Percentiles rank a stretch among this genome's conserved stretches.
Conservation (phyloP, 305 asterid genomes). For the Rubia balearica region DNA sequence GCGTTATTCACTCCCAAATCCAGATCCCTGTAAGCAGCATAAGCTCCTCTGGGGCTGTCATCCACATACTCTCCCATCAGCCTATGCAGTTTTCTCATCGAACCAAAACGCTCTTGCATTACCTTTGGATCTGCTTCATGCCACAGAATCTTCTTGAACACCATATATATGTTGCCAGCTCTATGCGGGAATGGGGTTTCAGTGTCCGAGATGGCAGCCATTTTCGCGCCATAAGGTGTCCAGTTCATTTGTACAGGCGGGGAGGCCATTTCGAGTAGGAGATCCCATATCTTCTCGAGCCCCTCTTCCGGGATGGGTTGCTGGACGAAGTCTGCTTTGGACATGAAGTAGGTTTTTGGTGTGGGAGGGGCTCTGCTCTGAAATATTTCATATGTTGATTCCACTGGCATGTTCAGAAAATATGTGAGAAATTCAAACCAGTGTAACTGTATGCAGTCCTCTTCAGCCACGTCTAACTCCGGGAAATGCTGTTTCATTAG, state of each 20-base stretch:
- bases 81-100: conserved; percentile 16
- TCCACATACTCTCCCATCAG: conserved; percentile 14
- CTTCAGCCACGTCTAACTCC: conserved; percentile 5
- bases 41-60: conserved; percentile 13
- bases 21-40: conserved; percentile 19
- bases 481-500: conserved; percentile 14
- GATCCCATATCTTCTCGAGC: conserved; percentile 18
- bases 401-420: conserved; percentile 7
- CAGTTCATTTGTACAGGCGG: conserved; percentile 4
- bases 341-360: conserved; percentile 12
- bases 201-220: conserved; percentile 18
- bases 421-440: conserved; percentile 11
- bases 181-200: conserved; percentile 18
- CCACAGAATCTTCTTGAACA: conserved; percentile 14
- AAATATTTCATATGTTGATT: conserved; percentile 1
- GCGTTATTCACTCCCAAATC: conserved; percentile 13
- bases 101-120: not conserved
- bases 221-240: conserved; percentile 22
- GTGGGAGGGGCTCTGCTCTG: conserved; percentile 10
- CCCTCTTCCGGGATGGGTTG: conserved; percentile 22
- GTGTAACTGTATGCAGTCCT: conserved; percentile 9
- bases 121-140: not conserved
- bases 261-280: not conserved
- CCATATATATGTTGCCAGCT: conserved; percentile 10
- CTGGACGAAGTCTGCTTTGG: conserved; percentile 18